Base-by-base conservation (phyloP, 2,329 filamentous ascomycete species). In the Nemania sp. region DNA sequence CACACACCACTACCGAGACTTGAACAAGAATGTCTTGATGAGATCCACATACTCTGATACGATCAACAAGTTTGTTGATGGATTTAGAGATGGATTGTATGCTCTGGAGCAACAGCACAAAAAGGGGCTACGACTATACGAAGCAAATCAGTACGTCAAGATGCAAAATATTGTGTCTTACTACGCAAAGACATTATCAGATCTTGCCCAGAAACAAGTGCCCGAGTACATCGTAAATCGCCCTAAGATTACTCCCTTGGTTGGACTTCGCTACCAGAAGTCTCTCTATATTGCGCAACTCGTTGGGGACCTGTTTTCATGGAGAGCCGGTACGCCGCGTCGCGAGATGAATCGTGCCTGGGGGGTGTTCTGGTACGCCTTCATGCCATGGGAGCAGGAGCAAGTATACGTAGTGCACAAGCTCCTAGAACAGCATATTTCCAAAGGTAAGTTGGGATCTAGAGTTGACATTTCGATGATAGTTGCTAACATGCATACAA, bases 381-480 rank as follows among this genome's bases (percentile, higher is more conserved):
- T 64, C 3, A 11, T 18, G 2, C 66, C 62, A 24, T 64, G 66
- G 66, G 66, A 68, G 15, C 10, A 65, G 18, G 61, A 62, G n/a
- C 66, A 68, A 27, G 52, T 68, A 2, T 55, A 24, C 20, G 43
- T 55, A 18, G 52, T 49, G 10, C 51, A 65, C 43, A 43, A 18
- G 41, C 32, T 62, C 11, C 26, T 68, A 4, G 13, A 26, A 10
- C 8, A 7, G 10, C 5, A 53, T n/a, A n/a, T 62, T 11, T 3
- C 4, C 2, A 15, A 1, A 5, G 3, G 61, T 65, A 60, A 57
- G 60, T 62, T 15, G 18, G 32, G 7, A 13, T 35, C 2, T 13
- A 35, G 2, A 35, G 13, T 22, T 38, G 4, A 13, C 15, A 20
- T n/a, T n/a, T n/a, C n/a, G 11, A 38, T 29, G 2, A 51, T 47